phyloP scores from a whole-genome alignment of 2,329 filamentous ascomycete genomes.

The Verticillium albo-atrum region DNA sequence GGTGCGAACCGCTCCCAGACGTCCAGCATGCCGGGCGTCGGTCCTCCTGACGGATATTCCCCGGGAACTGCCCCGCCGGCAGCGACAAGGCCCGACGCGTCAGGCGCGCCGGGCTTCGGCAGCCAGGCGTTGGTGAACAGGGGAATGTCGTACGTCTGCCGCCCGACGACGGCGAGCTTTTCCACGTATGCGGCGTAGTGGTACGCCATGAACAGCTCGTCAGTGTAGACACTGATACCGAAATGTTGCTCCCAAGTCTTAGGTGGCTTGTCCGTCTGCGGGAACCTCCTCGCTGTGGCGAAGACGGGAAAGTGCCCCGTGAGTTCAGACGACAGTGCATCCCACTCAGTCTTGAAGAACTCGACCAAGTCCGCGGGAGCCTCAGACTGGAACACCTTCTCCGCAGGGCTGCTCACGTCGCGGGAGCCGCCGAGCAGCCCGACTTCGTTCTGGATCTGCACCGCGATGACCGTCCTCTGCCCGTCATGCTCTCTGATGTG shows the following conservation, averaged over 20 bases:
- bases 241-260: not conserved
- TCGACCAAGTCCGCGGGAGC: not conserved
- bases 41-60: slow-evolving; percentile 36
- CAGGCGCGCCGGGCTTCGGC: not conserved
- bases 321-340: not conserved
- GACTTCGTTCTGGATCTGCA: not conserved
- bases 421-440: not conserved
- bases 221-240: not conserved
- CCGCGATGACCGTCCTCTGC: not conserved
- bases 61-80: not conserved
- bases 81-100: not conserved
- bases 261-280: not conserved
- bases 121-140: not conserved
- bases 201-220: not conserved
- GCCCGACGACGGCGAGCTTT: not conserved
- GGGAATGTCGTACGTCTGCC: not conserved
- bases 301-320: not conserved
- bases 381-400: not conserved
- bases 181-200: not conserved
- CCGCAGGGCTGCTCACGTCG: not conserved
- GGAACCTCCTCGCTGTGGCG: not conserved
- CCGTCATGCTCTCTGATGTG: not conserved
- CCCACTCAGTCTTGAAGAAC: not conserved
- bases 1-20: slow-evolving; percentile 38
- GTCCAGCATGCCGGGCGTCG: slow-evolving; percentile 34